Evolutionary conservation across 176 grass and related monocot genomes (phyloP), one percentile per base, ranked within the genome.

Genomic region (Triticum dicoccoides): DNA sequence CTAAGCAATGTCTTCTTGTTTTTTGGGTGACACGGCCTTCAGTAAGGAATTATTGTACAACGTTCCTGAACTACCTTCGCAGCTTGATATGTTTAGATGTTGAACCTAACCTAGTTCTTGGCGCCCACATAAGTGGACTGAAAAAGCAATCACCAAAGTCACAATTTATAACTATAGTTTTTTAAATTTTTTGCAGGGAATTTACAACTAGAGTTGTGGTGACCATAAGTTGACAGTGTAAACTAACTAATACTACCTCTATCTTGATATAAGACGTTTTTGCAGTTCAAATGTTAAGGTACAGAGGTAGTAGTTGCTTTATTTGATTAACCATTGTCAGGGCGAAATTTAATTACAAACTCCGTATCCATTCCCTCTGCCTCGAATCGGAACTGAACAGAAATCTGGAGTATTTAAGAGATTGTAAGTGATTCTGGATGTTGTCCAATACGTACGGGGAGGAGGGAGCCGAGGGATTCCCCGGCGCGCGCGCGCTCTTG

Each of bases 391-490:
- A 76, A 54, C 45, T 25, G 58, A 63, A 84, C 27, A 51, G 71
- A 76, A 84, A 23, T 64, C 24, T 30, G 20, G 66, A 69, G 63
- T n/a, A 18, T 10, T 51, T 42, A 41, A 35, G n/a, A 54, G 54
- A 42, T 27, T 23, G 30, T 21, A 34, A 73, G 39, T 58, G n/a
- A 52, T 42, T 17, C 21, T 32, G 73, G 24, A 52, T 52, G 4
- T 23, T 37, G 41, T 25, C 12, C 27, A 9, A 74, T 73, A 85
- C 92, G 78, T 59, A 98, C 96, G 10, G 96, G 92, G 61, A 98
- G 88, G 79, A 98, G 86, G n/a, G 93, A 96, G 63, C 95, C 96
- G 30, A 98, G 90, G 13, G 90, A 84, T 73, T 98, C 90, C 41
- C 90, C 86, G 77, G 89, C 78, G 68, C 78, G 86, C 42, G 96